Base-by-base conservation (phyloP, 2,329 filamentous ascomycete genomes). In the Talaromyces islandicus region DNA sequence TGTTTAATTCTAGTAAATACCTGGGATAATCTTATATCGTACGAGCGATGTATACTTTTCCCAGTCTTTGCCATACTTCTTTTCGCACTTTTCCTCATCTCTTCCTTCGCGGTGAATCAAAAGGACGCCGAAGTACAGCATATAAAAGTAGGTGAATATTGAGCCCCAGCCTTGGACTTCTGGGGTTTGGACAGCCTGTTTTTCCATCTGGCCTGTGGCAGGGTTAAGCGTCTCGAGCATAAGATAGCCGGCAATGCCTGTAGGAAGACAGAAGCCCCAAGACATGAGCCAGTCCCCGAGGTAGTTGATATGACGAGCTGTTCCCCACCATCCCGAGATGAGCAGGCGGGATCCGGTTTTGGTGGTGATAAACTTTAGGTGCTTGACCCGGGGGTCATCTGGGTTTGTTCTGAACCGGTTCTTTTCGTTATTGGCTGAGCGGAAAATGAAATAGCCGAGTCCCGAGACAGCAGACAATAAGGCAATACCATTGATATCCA, bases 11-110 rank as follows among this genome's bases (percentile, higher is more conserved):
- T 72, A 97, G 77, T 97, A 97, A 19, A 97, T 79, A 38, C 89
- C 89, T 6, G 93, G 93, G 46, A 97, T 77, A 66, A 97, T 95
- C 70, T 88, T 85, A 75, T 84, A 96, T 62, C 82, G 86, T 51
- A 97, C 93, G 71, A 87, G 83, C 75, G 87, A 86, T 75, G 89
- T 92, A 77, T 97, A 97, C 76, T 86, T 84, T 64, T 92, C 85
- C 92, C 93, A 97, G 71, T 97, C 92, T 66, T 87, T 87, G 27
- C 92, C 92, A 70, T 97, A 97, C 81, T 97, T 97, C 71, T 84
- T 84, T 64, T 84, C 81, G 75, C 93, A 97, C 81, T 96, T 96
- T 73, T 91, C 89, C 67, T 97, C 92, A 67, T 97, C 93, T 57
- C 93, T 84, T 61, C 86, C 80, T 72, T 96, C 92, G 21, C 93